Evolutionary conservation across 768 basidiomycete genomes (phyloP).

Genomic region (Ramaria rubella): DNA sequence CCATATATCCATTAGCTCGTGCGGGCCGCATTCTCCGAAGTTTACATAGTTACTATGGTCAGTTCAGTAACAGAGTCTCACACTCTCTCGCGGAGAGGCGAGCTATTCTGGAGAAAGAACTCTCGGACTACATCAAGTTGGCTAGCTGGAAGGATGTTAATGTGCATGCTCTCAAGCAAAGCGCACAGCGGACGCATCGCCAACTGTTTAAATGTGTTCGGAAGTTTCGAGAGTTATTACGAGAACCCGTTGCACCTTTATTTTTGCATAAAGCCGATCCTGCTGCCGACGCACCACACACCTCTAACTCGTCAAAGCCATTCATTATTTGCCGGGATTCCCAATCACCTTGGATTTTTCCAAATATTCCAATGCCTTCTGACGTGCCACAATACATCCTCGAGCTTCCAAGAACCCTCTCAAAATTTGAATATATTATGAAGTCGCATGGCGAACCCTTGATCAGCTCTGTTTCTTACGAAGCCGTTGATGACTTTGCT

Average conservation of each 20-base stretch:
- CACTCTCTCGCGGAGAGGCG: slow-evolving; percentile 51
- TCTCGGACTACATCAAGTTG: slow-evolving; percentile 81
- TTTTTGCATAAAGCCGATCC: slow-evolving; percentile 12
- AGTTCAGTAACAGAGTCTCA: slow-evolving; percentile 46
- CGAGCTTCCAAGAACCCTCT: slow-evolving; percentile 45
- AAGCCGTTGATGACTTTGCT: slow-evolving; percentile 48
- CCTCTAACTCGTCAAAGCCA: neutral
- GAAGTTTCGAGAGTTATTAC: slow-evolving; percentile 87
- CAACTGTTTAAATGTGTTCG: slow-evolving; percentile 86
- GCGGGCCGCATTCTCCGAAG: slow-evolving; percentile 55
- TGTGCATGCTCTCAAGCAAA: slow-evolving; percentile 85
- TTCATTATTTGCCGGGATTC: neutral
- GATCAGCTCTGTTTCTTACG: slow-evolving; percentile 35
- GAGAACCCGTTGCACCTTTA: slow-evolving; percentile 49
- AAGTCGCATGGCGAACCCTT: slow-evolving; percentile 34
- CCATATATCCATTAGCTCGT: slow-evolving; percentile 35
- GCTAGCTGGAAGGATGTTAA: slow-evolving; percentile 99
- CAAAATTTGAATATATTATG: slow-evolving; percentile 42
- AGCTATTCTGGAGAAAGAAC: slow-evolving; percentile 63
- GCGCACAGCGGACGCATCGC: slow-evolving; percentile 84
- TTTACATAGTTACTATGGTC: slow-evolving; percentile 55
- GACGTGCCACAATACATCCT: slow-evolving; percentile 30
- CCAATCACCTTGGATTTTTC: neutral
- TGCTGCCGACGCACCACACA: neutral
- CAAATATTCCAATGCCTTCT: neutral